A percentile compares a stretch with the other conserved stretches of the same genome.
Conservation (phyloP, 129 eudicot species). For the Arctium lappa region DNA sequence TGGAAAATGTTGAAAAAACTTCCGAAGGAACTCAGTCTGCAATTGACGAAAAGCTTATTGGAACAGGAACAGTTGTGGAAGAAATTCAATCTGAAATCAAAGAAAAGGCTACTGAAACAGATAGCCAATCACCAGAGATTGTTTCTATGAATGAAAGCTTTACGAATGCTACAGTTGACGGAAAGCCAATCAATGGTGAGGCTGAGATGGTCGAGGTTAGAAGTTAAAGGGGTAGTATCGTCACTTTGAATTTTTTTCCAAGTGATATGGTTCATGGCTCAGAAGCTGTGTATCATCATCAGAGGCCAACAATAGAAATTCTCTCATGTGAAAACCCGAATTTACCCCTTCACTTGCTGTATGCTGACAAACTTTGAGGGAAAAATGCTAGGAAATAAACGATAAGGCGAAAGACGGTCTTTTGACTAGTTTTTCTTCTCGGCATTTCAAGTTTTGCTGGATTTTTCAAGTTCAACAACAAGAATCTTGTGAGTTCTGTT, state of each 20-base stretch:
- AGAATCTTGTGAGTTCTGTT: conserved; percentile 8
- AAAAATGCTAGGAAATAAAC: not conserved
- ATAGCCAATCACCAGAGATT: not conserved
- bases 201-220: conserved; percentile 50
- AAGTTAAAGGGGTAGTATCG: conserved; percentile 30
- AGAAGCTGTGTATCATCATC: conserved; percentile 1
- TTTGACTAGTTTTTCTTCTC: conserved; percentile 8
- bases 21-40: conserved; percentile 14
- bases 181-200: conserved; percentile 49
- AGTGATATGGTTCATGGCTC: conserved; percentile 29
- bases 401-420: not conserved
- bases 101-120: conserved; percentile 14
- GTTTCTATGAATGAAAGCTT: conserved; percentile 15
- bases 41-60: conserved; percentile 17
- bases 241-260: conserved; percentile 11
- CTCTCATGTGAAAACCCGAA: conserved; percentile 22
- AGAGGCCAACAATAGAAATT: too few relatives aligned
- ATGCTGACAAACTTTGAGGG: conserved; percentile 7
- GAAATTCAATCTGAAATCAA: conserved; percentile 14
- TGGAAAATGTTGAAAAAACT: conserved; percentile 27
- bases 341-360: conserved; percentile 16
- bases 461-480: conserved; percentile 17
- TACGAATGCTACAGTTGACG: conserved; percentile 16
- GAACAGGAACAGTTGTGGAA: not conserved
- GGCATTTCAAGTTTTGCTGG: conserved; percentile 15